Evolutionary conservation across 2,329 filamentous ascomycete species (phyloP), one percentile per base, ranked within the genome.

Genomic region (Pyricularia pennisetigena): DNA sequence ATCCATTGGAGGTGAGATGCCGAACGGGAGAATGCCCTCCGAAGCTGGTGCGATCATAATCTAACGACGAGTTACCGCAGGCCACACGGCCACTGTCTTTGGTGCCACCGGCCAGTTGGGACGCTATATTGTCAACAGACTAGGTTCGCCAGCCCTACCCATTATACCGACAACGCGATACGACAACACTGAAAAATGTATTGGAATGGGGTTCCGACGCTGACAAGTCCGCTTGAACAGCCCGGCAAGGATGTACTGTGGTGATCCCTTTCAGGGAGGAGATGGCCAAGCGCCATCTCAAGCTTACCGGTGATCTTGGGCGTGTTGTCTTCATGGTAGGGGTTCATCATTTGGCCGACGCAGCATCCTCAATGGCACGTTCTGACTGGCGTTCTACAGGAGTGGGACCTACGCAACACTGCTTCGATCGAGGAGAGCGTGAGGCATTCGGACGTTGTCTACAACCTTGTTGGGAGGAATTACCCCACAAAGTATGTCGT

Each of bases 1-100:
- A 72, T 92, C 92, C 73, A 86, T 96, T 72, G 93, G 93, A 89
- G 93, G 92, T 96, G 88, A 61, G 57, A 61, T 61, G 2, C 23
- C 75, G 76, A 66, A 66, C 65, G 30, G 54, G 75, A 61, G 10
- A 35, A 5, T 41, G 24, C 29, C 67, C 14, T 12, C 16, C 64
- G 49, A 66, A 62, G 12, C 62, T 70, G 69, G 5, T 71, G 70
- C 65, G 69, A 68, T 69, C 71, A 35, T 66, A 26, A 30, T 49
- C 77, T 73, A 78, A 71, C 69, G 69, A 54, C 65, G 24, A 54
- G 32, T 70, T 69, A 66, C 67, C 69, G 73, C 80, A 93, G 94
- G 94, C 73, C 93, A 98, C 82, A 97, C 94, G 71, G 94, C 92
- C 70, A 99, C 95, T 69, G 94, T 99, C 75, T 99, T 99, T 81